Evolutionary conservation across 2,329 filamentous ascomycete species (phyloP).

Genomic region (Neofusicoccum ribis): DNA sequence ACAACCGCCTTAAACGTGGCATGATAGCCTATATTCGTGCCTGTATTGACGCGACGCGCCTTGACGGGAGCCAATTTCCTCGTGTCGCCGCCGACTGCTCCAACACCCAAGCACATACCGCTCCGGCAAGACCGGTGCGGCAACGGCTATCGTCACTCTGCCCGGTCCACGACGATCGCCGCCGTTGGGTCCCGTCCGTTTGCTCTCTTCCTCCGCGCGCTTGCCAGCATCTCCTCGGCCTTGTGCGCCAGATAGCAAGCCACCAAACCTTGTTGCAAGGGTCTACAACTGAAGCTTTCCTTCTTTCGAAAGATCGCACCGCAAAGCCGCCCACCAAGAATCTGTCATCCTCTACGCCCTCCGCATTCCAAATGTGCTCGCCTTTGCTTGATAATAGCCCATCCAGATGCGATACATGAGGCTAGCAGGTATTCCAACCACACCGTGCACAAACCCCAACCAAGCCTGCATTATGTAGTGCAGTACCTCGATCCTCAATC

Average conservation of each 20-base stretch:
- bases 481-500: background rate
- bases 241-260: constrained; percentile 3
- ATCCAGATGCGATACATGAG: too few relatives aligned
- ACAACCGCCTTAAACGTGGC: constrained; percentile 3
- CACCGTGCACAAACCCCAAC: too few relatives aligned
- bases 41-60: background rate
- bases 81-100: background rate
- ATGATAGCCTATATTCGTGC: background rate
- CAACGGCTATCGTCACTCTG: background rate
- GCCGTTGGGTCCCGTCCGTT: background rate
- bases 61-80: background rate
- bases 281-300: background rate
- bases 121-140: background rate
- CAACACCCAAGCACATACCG: background rate
- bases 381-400: background rate
- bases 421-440: too few relatives aligned
- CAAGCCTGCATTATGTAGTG: background rate
- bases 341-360: background rate
- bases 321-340: background rate
- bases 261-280: background rate
- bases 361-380: background rate
- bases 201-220: background rate
- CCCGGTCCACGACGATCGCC: background rate
- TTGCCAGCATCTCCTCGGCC: background rate
- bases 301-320: constrained; percentile 2